Conservation (phyloP, 306 rosid genomes). For the Ammopiptanthus mongolicus region DNA sequence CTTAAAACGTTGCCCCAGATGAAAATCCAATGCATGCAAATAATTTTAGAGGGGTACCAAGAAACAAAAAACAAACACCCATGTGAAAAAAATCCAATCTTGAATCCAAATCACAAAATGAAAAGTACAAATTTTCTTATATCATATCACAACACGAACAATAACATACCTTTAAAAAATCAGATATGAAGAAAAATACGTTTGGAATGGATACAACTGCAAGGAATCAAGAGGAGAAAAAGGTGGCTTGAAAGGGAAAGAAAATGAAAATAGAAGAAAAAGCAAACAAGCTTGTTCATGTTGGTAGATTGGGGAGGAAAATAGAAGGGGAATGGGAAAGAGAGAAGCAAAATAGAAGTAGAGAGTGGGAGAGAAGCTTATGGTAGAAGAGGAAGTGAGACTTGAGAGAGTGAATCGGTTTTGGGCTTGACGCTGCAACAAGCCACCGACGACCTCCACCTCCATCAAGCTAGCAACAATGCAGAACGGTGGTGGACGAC, state of each 20-base stretch:
- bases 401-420: too few species aligned
- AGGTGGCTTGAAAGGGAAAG: background rate
- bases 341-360: too few species aligned
- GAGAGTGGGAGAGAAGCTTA: too few species aligned
- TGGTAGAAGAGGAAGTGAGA: too few species aligned
- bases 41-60: background rate
- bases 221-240: background rate
- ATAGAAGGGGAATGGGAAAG: too few species aligned
- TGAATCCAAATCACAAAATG: background rate
- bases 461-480: too few species aligned
- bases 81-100: background rate
- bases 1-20: background rate
- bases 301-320: too few species aligned
- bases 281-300: too few species aligned
- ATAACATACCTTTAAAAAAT: background rate
- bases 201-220: background rate
- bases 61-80: slow-evolving; percentile 15
- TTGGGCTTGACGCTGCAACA: too few species aligned
- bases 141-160: background rate
- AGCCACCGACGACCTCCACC: too few species aligned
- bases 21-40: slow-evolving; percentile 17
- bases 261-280: background rate
- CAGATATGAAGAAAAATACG: too few species aligned
- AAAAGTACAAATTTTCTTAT: background rate
- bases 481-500: too few species aligned